Percentiles rank a stretch among this genome's conserved stretches.
Evolutionary conservation across 148 eudicot species (phyloP).

Genomic region (Dysphania ambrosioides): DNA sequence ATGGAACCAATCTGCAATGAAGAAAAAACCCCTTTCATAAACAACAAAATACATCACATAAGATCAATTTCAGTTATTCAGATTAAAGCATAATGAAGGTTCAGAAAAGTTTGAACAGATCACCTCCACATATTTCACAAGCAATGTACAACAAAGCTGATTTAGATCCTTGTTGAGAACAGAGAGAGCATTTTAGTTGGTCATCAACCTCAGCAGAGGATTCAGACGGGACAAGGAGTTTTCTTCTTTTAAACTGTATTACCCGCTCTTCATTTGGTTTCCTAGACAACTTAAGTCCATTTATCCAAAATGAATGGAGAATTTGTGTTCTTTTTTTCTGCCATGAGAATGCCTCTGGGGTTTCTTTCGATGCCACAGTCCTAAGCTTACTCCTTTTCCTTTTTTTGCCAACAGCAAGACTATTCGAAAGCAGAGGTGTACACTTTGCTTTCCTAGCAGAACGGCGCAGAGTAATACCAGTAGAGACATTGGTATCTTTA

Average conservation of each 20-base stretch:
- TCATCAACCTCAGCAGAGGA: conserved; percentile 22
- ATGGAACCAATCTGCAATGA: conserved; percentile 85
- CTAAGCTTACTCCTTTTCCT: conserved; percentile 33
- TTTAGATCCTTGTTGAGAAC: conserved; percentile 45
- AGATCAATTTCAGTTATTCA: not conserved
- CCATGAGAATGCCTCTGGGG: conserved; percentile 27
- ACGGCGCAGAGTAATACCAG: conserved; percentile 63
- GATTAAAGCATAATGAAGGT: not conserved
- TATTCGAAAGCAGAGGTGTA: conserved; percentile 30
- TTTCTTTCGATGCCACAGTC: conserved; percentile 34
- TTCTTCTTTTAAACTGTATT: conserved; percentile 50
- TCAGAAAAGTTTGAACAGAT: conserved; percentile 12
- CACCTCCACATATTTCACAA: conserved; percentile 90
- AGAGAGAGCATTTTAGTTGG: conserved; percentile 68
- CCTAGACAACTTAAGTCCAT: conserved; percentile 65
- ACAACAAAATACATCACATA: not conserved
- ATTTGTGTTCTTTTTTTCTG: conserved; percentile 54
- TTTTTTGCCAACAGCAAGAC: conserved; percentile 35
- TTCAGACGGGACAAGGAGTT: conserved; percentile 45
- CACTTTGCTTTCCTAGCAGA: conserved; percentile 59
- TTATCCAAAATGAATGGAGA: conserved; percentile 57
- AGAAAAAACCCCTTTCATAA: conserved; percentile 4
- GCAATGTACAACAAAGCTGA: conserved; percentile 48
- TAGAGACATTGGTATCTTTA: conserved; percentile 30
- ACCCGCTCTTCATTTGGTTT: conserved; percentile 69